Evolutionary conservation across 305 asterid species (phyloP).

Genomic region (Fraxinus ornus): DNA sequence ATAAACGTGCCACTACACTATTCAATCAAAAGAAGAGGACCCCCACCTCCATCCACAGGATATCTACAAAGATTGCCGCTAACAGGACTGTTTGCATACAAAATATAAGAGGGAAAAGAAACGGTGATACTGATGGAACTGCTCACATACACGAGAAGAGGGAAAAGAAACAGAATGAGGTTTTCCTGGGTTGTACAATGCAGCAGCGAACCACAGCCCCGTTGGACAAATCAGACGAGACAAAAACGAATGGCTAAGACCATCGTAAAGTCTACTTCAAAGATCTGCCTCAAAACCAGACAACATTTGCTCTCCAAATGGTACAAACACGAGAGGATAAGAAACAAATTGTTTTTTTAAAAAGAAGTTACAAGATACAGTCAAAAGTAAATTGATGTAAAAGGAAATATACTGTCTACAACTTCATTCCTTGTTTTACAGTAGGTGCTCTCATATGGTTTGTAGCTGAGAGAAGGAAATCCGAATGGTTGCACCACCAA

Average conservation of each 20-base stretch:
- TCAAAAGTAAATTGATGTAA: conserved; percentile 8
- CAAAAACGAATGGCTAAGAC: not conserved
- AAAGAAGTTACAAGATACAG: conserved; percentile 18
- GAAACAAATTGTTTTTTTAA: not conserved
- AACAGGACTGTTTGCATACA: not conserved
- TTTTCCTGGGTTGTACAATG: not conserved
- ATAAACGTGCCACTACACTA: not conserved
- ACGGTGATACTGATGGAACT: not conserved
- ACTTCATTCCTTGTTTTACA: not conserved
- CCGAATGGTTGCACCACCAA: conserved; percentile 79
- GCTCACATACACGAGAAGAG: not conserved
- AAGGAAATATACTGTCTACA: conserved; percentile 16
- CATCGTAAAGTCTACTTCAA: not conserved
- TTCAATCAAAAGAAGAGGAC: not conserved
- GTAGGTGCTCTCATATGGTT: conserved; percentile 49
- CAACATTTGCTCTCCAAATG: not conserved
- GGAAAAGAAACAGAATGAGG: not conserved
- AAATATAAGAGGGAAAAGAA: not conserved
- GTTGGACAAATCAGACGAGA: not conserved
- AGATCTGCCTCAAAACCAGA: not conserved
- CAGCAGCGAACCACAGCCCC: not conserved
- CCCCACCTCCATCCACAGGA: not conserved
- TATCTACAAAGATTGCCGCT: not conserved
- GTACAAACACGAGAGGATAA: not conserved
- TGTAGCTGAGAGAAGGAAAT: conserved; percentile 98